phyloP scores from a whole-genome alignment of 2,329 filamentous ascomycete species.

The Amauroascus niger region DNA sequence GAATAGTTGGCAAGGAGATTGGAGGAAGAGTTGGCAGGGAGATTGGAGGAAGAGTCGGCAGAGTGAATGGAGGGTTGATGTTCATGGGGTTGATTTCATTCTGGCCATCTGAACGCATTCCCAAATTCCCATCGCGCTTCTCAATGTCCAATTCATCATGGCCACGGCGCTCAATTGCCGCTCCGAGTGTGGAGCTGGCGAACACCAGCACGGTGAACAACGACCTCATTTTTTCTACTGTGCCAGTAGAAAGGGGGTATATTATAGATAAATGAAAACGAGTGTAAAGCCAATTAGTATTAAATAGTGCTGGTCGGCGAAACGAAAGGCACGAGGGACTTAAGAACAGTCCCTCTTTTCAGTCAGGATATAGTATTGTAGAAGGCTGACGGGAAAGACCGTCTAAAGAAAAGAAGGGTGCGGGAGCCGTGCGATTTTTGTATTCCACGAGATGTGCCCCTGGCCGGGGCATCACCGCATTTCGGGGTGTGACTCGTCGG shows the following conservation, averaged over 20 bases:
- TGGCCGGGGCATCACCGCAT: neutral
- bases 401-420: slow-evolving; percentile 1
- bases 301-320: slow-evolving; percentile 14
- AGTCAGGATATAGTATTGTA: neutral
- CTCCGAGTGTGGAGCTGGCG: slow-evolving; percentile 19
- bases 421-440: slow-evolving; percentile 13
- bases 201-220: slow-evolving; percentile 21
- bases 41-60: neutral
- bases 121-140: slow-evolving; percentile 4
- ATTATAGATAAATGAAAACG: slow-evolving; percentile 8
- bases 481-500: neutral
- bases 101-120: neutral
- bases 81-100: neutral
- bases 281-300: slow-evolving; percentile 9
- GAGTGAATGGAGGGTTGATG: neutral
- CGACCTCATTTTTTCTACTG: slow-evolving; percentile 20
- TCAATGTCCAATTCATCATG: slow-evolving; percentile 14
- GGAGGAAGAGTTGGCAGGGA: neutral
- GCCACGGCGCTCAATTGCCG: slow-evolving; percentile 14
- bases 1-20: neutral
- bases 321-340: slow-evolving; percentile 31
- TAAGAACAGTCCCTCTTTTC: slow-evolving; percentile 39
- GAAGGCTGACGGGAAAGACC: slow-evolving; percentile 1
- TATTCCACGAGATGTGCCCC: slow-evolving; percentile 7
- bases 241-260: neutral